phyloP scores from a whole-genome alignment of 192 early-diverging fungal genomes.

The Backusella parvicylindrica region DNA sequence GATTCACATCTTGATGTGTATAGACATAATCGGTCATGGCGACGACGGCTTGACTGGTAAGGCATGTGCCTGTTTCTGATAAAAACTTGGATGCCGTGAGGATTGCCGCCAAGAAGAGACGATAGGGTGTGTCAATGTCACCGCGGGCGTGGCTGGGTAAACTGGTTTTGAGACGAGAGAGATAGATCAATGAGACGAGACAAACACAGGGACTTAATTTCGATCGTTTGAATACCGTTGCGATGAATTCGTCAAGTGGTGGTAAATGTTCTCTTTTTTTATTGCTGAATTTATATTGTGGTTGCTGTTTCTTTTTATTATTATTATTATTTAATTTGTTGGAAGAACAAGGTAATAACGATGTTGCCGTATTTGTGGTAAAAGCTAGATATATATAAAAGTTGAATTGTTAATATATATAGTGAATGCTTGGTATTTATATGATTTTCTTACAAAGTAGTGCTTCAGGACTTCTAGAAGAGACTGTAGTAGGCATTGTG shows the following conservation, averaged over 20 bases:
- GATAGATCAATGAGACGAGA: conserved; percentile 65
- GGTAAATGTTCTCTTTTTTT: conserved; percentile 18
- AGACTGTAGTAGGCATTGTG: conserved; percentile 22
- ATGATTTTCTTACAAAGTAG: conserved; percentile 24
- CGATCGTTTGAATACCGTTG: conserved; percentile 20
- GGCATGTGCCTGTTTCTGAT: conserved; percentile 40
- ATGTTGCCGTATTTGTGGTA: conserved; percentile 29
- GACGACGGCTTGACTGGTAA: conserved; percentile 32
- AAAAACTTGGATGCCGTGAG: conserved; percentile 67
- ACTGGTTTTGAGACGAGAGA: conserved; percentile 58
- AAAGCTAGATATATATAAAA: conserved; percentile 19
- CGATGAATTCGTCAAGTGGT: conserved; percentile 34
- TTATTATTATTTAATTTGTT: conserved; percentile 6
- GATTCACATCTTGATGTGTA: conserved; percentile 48
- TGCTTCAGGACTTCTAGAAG: conserved; percentile 33
- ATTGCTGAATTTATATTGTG: neutral
- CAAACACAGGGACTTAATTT: conserved; percentile 32
- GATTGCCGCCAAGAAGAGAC: conserved; percentile 67
- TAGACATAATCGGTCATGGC: conserved; percentile 51
- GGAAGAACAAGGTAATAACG: conserved; percentile 30
- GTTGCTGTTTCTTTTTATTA: conserved; percentile 10
- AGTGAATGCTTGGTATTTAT: neutral
- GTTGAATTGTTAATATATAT: neutral
- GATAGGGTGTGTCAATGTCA: conserved; percentile 68
- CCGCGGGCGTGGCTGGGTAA: conserved; percentile 61